Percentiles rank a stretch among this genome's conserved stretches.
Evolutionary conservation across 2,329 filamentous ascomycete genomes (phyloP).

Genomic region (Botrytis sinoallii): DNA sequence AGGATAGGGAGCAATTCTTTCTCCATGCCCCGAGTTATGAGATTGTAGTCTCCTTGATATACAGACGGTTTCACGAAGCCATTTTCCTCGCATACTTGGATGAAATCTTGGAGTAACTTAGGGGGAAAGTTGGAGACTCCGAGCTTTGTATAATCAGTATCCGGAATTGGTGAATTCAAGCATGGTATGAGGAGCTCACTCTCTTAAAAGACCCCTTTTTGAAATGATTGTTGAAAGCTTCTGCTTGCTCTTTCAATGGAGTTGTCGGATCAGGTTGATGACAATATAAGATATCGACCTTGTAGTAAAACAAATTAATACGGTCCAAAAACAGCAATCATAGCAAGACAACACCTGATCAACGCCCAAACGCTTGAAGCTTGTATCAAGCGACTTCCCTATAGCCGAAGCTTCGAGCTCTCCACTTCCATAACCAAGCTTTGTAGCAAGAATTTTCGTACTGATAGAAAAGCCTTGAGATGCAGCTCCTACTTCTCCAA

Average conservation of each 20-base stretch:
- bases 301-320: not conserved
- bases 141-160: constrained; percentile 19
- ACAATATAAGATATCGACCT: not conserved
- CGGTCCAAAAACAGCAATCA: not conserved
- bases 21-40: constrained; percentile 19
- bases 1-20: not conserved
- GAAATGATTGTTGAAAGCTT: constrained; percentile 32
- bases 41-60: constrained; percentile 36
- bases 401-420: constrained; percentile 10
- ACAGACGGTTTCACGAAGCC: constrained; percentile 32
- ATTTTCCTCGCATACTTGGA: constrained; percentile 4
- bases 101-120: not conserved
- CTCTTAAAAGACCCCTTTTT: constrained; percentile 31
- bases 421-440: not conserved
- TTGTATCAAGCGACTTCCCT: not conserved
- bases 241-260: constrained; percentile 28
- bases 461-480: constrained; percentile 18
- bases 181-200: not conserved
- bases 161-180: no score
- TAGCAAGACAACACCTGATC: not conserved
- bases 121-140: not conserved
- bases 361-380: constrained; percentile 5
- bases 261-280: constrained; percentile 28
- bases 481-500: constrained; percentile 14
- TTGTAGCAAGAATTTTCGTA: constrained; percentile 18